Conservation (phyloP, 345 rosid genomes). For the Citrus mangshanensis region DNA sequence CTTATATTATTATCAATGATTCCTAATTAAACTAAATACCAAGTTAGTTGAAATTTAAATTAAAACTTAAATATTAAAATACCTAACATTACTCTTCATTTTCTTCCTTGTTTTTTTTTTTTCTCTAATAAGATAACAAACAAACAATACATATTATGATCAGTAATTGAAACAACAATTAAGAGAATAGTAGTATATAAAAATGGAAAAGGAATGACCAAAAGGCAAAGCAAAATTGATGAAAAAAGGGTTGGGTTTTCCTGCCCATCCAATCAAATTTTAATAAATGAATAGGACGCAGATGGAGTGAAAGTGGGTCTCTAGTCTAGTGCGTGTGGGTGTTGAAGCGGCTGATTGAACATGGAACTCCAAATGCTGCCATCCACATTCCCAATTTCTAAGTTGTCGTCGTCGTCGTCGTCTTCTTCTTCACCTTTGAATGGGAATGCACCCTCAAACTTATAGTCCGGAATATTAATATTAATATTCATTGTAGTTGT, state of each 20-base stretch:
- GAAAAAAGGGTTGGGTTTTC: background rate
- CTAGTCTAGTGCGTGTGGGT: background rate
- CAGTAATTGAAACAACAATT: background rate
- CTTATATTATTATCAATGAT: too few relatives aligned
- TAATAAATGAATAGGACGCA: too few relatives aligned
- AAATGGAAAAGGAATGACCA: background rate
- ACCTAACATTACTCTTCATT: too few relatives aligned
- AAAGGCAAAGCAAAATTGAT: background rate
- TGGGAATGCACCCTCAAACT: slow-evolving; percentile 28
- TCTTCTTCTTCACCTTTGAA: background rate
- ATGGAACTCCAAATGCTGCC: slow-evolving; percentile 35
- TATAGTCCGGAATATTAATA: slow-evolving; percentile 8
- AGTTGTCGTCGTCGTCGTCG: background rate
- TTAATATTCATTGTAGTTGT: background rate
- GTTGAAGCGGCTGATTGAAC: slow-evolving; percentile 14
- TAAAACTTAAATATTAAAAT: too few relatives aligned
- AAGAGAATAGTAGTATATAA: background rate
- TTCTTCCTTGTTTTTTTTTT: too few relatives aligned
- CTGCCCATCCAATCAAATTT: background rate
- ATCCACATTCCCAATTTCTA: slow-evolving; percentile 37
- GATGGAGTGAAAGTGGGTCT: background rate
- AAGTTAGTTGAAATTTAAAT: too few relatives aligned
- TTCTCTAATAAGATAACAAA: background rate
- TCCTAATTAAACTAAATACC: too few relatives aligned
- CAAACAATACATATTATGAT: background rate